Evolutionary conservation across 176 grass and related monocot genomes (phyloP).

Genomic region (Oryza brachyantha): DNA sequence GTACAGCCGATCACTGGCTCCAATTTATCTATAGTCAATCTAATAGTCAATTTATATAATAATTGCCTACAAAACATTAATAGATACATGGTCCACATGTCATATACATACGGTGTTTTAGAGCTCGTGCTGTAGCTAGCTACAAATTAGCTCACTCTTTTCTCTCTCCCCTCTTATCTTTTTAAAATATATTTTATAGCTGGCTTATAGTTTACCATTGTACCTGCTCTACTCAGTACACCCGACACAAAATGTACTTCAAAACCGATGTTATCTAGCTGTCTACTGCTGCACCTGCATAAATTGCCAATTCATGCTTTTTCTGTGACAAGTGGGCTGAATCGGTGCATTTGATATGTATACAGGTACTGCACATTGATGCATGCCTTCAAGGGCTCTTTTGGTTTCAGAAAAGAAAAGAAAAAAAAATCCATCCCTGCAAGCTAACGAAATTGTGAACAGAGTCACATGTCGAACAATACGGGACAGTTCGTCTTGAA

Average conservation of each 20-base stretch:
- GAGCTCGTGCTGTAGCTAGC: no score
- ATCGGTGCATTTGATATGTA: neutral
- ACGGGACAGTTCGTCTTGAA: neutral
- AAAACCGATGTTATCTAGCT: neutral
- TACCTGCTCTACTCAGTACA: no score
- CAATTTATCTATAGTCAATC: no score
- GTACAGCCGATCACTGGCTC: no score
- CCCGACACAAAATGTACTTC: neutral
- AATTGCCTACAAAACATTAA: no score
- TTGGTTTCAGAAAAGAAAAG: neutral
- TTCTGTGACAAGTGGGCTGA: slow-evolving; percentile 10
- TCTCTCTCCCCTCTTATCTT: no score
- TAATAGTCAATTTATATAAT: no score
- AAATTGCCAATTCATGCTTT: neutral
- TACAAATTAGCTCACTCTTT: no score
- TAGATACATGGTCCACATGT: no score
- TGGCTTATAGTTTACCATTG: no score
- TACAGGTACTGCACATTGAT: neutral
- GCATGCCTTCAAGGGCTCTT: neutral
- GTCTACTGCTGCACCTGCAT: neutral
- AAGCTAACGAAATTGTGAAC: neutral
- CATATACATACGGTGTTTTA: no score
- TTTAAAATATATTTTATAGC: no score
- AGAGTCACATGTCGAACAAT: neutral
- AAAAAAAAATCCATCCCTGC: neutral